Conservation (phyloP, 2,329 filamentous ascomycete species). For the Alternaria incomplexa region DNA sequence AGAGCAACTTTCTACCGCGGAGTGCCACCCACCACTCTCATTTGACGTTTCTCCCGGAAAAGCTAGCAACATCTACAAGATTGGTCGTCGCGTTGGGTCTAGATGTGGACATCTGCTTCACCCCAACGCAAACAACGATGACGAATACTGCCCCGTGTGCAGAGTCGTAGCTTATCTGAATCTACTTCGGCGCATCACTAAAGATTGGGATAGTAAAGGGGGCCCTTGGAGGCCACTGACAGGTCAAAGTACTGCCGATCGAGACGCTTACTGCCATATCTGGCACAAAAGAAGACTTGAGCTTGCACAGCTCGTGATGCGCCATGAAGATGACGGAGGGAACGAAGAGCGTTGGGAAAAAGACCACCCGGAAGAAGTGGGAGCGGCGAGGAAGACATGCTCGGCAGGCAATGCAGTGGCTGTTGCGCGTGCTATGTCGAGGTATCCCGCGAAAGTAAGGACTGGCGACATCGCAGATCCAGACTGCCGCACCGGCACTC, state of each 20-base stretch:
- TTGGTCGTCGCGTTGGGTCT: accelerated
- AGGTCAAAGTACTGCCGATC: not conserved
- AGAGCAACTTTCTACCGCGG: not conserved
- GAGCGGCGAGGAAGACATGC: not conserved
- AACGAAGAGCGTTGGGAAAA: not conserved
- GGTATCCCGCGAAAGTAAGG: not conserved
- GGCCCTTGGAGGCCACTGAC: not conserved
- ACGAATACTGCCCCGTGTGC: not conserved
- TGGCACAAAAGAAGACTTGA: not conserved
- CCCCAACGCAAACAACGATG: not conserved
- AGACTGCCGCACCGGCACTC: not conserved
- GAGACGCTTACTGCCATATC: not conserved
- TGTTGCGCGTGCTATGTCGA: not conserved
- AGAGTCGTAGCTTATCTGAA: not conserved
- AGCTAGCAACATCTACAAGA: accelerated
- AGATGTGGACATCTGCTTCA: accelerated
- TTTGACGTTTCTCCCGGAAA: not conserved
- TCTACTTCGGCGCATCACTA: not conserved
- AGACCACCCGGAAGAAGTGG: not conserved
- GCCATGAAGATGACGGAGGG: not conserved
- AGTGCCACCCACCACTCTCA: not conserved
- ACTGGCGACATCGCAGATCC: not conserved
- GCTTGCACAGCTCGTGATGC: not conserved
- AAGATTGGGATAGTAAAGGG: not conserved
- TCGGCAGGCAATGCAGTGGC: not conserved